These are phyloP conservation scores for Rhodotorula sp. DNA, from an alignment of 1,284 basidiomycete species.

Conservation along the genomic window DNA sequence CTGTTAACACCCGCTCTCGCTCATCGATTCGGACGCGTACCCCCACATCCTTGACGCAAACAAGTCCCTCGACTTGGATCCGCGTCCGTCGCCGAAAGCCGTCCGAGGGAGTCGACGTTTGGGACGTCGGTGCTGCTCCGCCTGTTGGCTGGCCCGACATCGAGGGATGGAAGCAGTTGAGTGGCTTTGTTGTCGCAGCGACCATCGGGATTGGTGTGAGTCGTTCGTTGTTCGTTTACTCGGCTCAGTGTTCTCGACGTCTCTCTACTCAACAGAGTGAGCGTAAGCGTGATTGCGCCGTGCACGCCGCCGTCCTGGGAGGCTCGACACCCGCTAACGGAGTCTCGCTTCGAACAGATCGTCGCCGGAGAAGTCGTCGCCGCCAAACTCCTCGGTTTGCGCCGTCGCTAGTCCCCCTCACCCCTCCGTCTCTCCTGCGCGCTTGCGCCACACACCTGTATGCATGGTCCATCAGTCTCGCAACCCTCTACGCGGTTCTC, in stretches of 20 bases:
- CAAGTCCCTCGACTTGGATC: neutral
- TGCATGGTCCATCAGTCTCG: too few relatives aligned
- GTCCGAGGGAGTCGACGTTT: neutral
- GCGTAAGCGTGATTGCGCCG: too few relatives aligned
- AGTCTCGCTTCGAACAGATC: slow-evolving; percentile 4
- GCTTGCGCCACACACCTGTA: too few relatives aligned
- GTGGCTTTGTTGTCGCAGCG: slow-evolving; percentile 33
- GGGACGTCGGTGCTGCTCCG: neutral
- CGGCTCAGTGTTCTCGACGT: neutral
- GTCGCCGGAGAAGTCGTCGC: slow-evolving; percentile 35
- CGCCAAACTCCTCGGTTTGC: slow-evolving; percentile 17
- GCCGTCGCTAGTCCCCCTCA: slow-evolving; percentile 2
- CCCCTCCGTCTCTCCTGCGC: neutral
- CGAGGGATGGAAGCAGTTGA: slow-evolving; percentile 23
- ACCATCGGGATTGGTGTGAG: slow-evolving; percentile 34
- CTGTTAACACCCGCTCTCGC: neutral
- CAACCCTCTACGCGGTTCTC: too few relatives aligned
- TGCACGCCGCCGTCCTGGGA: too few relatives aligned
- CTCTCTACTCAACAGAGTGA: too few relatives aligned
- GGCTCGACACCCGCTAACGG: too few relatives aligned
- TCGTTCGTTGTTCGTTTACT: neutral
- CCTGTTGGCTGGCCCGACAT: slow-evolving; percentile 4
- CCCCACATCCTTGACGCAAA: neutral
- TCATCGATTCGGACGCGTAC: neutral
- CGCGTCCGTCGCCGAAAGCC: neutral